Evolutionary conservation across 495 filamentous ascomycete genomes (phyloP).

Genomic region (Glarea lozoyensis): DNA sequence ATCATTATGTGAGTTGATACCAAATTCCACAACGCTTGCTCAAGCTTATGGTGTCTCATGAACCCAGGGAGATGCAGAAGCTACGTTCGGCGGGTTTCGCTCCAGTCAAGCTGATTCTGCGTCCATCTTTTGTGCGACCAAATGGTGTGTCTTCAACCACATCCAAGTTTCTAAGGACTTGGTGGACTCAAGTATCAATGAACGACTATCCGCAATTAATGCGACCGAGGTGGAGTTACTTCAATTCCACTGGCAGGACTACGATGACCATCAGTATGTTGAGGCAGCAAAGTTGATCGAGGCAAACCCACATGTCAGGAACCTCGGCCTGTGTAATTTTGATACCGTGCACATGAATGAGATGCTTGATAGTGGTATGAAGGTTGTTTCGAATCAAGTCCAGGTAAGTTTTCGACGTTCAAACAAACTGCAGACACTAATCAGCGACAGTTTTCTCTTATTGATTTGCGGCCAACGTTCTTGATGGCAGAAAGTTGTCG

Average conservation of each 20-base stretch:
- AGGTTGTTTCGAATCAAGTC: slow-evolving; percentile 33
- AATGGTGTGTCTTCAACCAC: slow-evolving; percentile 30
- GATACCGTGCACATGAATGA: slow-evolving; percentile 29
- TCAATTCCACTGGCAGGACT: slow-evolving; percentile 40
- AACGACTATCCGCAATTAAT: slow-evolving; percentile 27
- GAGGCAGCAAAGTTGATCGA: slow-evolving; percentile 24
- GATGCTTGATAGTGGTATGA: slow-evolving; percentile 26
- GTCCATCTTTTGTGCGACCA: slow-evolving; percentile 30
- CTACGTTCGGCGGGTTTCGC: slow-evolving; percentile 28
- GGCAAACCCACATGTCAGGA: slow-evolving; percentile 24
- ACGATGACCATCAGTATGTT: slow-evolving; percentile 31
- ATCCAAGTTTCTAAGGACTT: slow-evolving; percentile 24
- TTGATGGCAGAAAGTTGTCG: slow-evolving; percentile 29
- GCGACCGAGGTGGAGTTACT: slow-evolving; percentile 30
- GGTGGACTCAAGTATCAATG: slow-evolving; percentile 27
- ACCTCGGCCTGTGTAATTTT: slow-evolving; percentile 36
- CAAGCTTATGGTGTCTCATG: no score
- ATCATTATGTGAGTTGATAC: no score
- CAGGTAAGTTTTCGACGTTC: slow-evolving; percentile 20
- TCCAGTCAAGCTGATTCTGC: slow-evolving; percentile 20
- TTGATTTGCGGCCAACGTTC: slow-evolving; percentile 29
- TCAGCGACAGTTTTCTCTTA: slow-evolving; percentile 31
- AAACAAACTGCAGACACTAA: slow-evolving; percentile 1
- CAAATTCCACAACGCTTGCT: no score
- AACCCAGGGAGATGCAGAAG: slow-evolving; percentile 33